Percentiles rank a stretch among this genome's conserved stretches.
phyloP scores from a whole-genome alignment of 2,329 filamentous ascomycete species.

The Penicillium hesseltinei region DNA sequence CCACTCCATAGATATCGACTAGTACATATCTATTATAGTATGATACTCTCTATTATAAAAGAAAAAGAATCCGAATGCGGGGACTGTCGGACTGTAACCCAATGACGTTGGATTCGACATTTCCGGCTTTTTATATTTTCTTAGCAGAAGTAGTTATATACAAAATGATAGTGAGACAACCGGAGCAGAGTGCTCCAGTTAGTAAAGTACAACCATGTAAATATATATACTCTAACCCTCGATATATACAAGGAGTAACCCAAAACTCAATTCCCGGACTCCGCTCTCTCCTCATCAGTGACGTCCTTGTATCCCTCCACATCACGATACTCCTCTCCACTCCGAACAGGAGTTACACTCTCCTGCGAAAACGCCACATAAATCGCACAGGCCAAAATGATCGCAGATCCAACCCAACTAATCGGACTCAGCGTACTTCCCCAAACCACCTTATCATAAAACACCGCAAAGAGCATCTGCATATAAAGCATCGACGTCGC shows the following conservation, averaged over 20 bases:
- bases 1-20: not conserved
- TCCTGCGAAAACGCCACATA: conserved; percentile 57
- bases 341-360: not conserved
- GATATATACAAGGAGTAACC: not conserved
- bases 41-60: too few relatives aligned
- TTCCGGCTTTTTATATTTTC: not conserved
- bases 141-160: too few relatives aligned
- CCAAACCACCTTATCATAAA: conserved; percentile 64
- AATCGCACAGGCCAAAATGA: conserved; percentile 65
- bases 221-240: not conserved
- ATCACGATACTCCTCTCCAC: conserved; percentile 3
- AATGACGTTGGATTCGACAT: conserved; percentile 23
- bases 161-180: too few relatives aligned
- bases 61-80: not conserved
- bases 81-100: conserved; percentile 17
- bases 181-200: not conserved
- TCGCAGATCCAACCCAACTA: conserved; percentile 59
- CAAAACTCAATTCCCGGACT: conserved; percentile 9
- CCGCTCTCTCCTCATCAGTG: conserved; percentile 1
- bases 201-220: too few relatives aligned
- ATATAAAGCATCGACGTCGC: conserved; percentile 68
- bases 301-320: conserved; percentile 7
- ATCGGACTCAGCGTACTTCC: conserved; percentile 56
- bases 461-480: conserved; percentile 67
- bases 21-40: not conserved